Evolutionary conservation across 2,329 filamentous ascomycete genomes (phyloP).

Genomic region (Mariannaea elegans): DNA sequence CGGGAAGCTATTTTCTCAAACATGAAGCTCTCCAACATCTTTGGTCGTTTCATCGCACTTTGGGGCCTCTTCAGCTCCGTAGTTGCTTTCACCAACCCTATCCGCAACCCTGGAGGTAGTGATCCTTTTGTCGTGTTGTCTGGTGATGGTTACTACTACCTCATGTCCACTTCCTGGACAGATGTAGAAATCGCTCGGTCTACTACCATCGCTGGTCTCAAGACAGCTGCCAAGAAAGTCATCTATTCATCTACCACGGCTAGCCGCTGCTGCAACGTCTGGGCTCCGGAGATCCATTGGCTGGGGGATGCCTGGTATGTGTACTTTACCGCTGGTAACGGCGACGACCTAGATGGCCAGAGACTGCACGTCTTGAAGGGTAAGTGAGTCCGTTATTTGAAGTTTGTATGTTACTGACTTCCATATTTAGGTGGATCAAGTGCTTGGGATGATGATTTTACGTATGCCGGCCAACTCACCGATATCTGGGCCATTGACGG

Average conservation of each 20-base stretch:
- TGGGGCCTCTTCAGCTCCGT: conserved; percentile 22
- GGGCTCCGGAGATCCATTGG: conserved; percentile 64
- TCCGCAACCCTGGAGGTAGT: conserved; percentile 57
- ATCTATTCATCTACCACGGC: conserved; percentile 59
- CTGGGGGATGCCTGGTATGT: conserved; percentile 58
- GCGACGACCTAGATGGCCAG: conserved; percentile 57
- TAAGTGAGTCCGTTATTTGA: conserved; percentile 29
- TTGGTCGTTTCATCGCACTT: neutral
- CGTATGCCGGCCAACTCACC: conserved; percentile 56
- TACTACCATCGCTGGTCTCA: conserved; percentile 61
- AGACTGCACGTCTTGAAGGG: conserved; percentile 61
- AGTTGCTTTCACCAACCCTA: conserved; percentile 58
- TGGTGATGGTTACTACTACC: conserved; percentile 61
- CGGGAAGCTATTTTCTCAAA: neutral
- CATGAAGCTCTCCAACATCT: conserved; percentile 19
- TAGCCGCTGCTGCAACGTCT: conserved; percentile 61
- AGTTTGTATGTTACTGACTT: neutral
- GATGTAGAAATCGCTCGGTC: conserved; percentile 61
- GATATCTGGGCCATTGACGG: conserved; percentile 61
- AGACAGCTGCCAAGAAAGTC: conserved; percentile 57
- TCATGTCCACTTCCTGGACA: conserved; percentile 63
- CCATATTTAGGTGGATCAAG: conserved; percentile 53
- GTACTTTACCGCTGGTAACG: conserved; percentile 61
- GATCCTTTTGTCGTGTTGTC: conserved; percentile 61
- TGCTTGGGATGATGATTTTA: conserved; percentile 57